Conservation (phyloP, 768 basidiomycete species). For the Dioszegia hungarica region DNA sequence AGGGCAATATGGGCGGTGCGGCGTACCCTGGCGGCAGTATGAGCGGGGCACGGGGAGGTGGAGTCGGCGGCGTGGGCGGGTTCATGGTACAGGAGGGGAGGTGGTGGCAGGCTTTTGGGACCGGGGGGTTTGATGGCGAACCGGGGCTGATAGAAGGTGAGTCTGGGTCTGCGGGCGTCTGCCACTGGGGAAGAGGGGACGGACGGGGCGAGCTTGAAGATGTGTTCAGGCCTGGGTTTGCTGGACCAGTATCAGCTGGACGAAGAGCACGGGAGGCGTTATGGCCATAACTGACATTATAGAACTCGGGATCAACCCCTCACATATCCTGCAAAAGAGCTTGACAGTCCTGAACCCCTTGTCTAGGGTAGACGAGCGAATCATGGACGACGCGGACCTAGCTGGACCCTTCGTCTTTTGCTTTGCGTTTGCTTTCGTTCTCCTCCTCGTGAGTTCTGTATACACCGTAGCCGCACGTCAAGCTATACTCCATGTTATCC, state of each 20-base stretch:
- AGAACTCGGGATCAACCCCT: conserved; percentile 98
- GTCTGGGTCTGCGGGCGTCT: conserved; percentile 32
- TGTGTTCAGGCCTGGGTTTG: no score
- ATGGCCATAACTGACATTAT: conserved; percentile 12
- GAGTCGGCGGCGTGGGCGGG: conserved; percentile 45
- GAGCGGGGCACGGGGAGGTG: conserved; percentile 27
- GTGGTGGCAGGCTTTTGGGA: conserved; percentile 97
- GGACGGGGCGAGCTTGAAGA: no score
- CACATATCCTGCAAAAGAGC: conserved; percentile 89
- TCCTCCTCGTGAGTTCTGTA: conserved; percentile 80
- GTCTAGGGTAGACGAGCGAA: conserved; percentile 72
- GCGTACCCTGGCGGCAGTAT: conserved; percentile 9
- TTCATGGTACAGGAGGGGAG: conserved; percentile 67
- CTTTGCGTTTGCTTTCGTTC: conserved; percentile 87
- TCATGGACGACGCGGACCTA: conserved; percentile 99
- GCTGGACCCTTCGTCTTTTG: conserved; percentile 93
- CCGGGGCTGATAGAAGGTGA: conserved; percentile 89
- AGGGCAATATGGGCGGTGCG: conserved; percentile 22
- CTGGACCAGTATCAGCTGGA: no score
- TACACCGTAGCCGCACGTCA: no score
- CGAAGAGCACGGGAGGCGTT: no score
- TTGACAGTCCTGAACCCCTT: conserved; percentile 93
- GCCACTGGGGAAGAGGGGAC: no score
- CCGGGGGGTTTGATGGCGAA: conserved; percentile 91
- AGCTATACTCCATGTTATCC: no score